A percentile compares a stretch with the other conserved stretches of the same genome.
Conservation (phyloP, 1,284 basidiomycete species). For the Pseudozyma tsukubaensis region DNA sequence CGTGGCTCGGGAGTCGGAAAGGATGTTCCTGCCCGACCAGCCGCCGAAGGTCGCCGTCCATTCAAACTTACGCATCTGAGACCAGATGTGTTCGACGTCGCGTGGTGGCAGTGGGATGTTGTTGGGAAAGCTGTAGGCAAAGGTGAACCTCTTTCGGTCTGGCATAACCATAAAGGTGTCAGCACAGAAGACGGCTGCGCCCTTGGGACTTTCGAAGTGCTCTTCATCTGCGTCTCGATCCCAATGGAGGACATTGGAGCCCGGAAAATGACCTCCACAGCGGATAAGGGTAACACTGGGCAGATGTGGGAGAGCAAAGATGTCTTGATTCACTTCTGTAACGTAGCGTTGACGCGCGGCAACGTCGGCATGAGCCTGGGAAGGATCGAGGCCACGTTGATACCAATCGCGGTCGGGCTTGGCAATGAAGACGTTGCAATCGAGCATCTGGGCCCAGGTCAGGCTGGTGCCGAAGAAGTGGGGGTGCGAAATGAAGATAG, state of each 20-base stretch:
- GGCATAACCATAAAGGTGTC: conserved; percentile 37
- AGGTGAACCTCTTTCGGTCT: conserved; percentile 30
- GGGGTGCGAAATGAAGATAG: conserved; percentile 42
- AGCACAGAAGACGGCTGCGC: conserved; percentile 34
- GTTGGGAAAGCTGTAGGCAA: conserved; percentile 37
- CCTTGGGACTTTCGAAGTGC: background rate
- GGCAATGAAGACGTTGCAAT: conserved; percentile 47
- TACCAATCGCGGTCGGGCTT: conserved; percentile 40
- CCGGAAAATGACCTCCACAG: conserved; percentile 41
- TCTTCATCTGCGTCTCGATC: conserved; percentile 20
- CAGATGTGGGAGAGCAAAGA: conserved; percentile 22
- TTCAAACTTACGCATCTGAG: conserved; percentile 29
- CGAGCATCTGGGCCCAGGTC: conserved; percentile 41
- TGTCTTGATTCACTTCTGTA: conserved; percentile 17
- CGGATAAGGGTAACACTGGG: conserved; percentile 20
- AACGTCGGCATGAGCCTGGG: conserved; percentile 19
- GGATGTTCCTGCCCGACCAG: conserved; percentile 34
- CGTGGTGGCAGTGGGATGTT: conserved; percentile 41
- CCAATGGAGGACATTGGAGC: conserved; percentile 24
- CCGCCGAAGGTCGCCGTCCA: conserved; percentile 40
- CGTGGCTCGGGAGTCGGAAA: conserved; percentile 25
- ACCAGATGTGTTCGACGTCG: conserved; percentile 41
- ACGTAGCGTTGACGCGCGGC: conserved; percentile 22
- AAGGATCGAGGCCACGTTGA: conserved; percentile 28
- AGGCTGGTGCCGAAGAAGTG: conserved; percentile 34